Percentiles rank a stretch among this genome's conserved stretches.
These are phyloP conservation scores for Didymella sp. DNA, from an alignment of 2,329 filamentous ascomycete species.

Conservation along the genomic window DNA sequence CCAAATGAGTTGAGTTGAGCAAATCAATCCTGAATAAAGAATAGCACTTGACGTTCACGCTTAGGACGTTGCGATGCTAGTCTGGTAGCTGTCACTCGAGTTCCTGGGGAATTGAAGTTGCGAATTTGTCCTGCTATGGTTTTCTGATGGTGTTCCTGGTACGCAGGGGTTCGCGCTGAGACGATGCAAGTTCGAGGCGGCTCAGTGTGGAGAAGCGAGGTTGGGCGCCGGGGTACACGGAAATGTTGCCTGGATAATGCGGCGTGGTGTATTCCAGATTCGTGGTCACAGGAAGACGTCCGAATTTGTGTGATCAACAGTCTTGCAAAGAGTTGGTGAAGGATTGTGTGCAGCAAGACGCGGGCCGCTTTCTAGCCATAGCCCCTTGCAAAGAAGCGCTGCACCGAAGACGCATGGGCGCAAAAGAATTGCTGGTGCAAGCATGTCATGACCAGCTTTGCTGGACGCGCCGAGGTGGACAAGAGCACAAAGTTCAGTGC, in stretches of 20 bases:
- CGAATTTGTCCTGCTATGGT: constrained; percentile 11
- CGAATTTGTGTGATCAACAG: constrained; percentile 22
- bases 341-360: constrained; percentile 28
- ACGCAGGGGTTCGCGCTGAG: constrained; percentile 43
- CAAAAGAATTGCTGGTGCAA: constrained; percentile 25
- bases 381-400: constrained; percentile 33
- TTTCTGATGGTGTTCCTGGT: constrained; percentile 31
- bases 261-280: constrained; percentile 15
- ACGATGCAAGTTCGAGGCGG: constrained; percentile 44
- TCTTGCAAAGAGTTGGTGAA: constrained; percentile 29
- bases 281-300: constrained; percentile 19
- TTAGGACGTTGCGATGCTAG: constrained; percentile 22
- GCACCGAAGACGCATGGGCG: constrained; percentile 30
- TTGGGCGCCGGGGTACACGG: constrained; percentile 6
- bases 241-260: constrained; percentile 12
- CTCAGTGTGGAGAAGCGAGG: constrained; percentile 14
- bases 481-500: constrained; percentile 27
- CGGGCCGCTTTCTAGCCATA: constrained; percentile 28
- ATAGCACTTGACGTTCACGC: constrained; percentile 11
- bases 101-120: constrained; percentile 18
- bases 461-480: constrained; percentile 42
- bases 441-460: constrained; percentile 29
- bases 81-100: constrained; percentile 18
- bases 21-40: neutral
- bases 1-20: neutral